Evolutionary conservation across 768 basidiomycete species (phyloP).

Genomic region (Gelatoporia subvermispora): DNA sequence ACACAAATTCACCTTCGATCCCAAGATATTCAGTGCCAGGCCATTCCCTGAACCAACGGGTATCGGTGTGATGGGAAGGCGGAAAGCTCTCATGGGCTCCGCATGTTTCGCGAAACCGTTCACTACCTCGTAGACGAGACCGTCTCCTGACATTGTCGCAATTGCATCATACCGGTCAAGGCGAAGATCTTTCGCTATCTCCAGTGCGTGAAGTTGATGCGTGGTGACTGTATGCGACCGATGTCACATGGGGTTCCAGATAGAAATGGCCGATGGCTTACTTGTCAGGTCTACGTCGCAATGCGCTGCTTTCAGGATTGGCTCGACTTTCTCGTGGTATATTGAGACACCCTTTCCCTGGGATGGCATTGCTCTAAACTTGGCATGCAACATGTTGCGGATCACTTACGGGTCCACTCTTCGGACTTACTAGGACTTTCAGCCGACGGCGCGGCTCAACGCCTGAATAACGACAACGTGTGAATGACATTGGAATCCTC

Average conservation of each 20-base stretch:
- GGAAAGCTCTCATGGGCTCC: constrained; percentile 55
- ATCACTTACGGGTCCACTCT: constrained; percentile 64
- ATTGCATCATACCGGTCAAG: constrained; percentile 64
- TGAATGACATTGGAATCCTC: neutral
- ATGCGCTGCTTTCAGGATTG: constrained; percentile 63
- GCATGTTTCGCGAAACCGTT: constrained; percentile 75
- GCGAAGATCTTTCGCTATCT: constrained; percentile 52
- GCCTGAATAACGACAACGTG: constrained; percentile 31
- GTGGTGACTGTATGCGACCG: constrained; percentile 51
- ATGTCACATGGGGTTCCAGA: neutral
- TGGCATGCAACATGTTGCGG: no score
- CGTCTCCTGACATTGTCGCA: constrained; percentile 78
- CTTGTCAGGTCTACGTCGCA: constrained; percentile 60
- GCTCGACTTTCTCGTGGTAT: constrained; percentile 58
- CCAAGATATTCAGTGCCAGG: constrained; percentile 66
- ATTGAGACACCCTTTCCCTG: constrained; percentile 59
- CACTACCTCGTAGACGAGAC: constrained; percentile 75
- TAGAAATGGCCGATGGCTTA: constrained; percentile 30
- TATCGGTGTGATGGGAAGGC: constrained; percentile 69
- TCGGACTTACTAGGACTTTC: constrained; percentile 74
- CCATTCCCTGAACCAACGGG: constrained; percentile 84
- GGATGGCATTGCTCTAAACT: no score
- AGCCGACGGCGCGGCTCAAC: constrained; percentile 51
- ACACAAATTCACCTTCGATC: constrained; percentile 45
- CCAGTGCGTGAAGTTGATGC: constrained; percentile 56